Conservation (phyloP, 2,329 filamentous ascomycete species). For the Dactylellina parvicollis region DNA sequence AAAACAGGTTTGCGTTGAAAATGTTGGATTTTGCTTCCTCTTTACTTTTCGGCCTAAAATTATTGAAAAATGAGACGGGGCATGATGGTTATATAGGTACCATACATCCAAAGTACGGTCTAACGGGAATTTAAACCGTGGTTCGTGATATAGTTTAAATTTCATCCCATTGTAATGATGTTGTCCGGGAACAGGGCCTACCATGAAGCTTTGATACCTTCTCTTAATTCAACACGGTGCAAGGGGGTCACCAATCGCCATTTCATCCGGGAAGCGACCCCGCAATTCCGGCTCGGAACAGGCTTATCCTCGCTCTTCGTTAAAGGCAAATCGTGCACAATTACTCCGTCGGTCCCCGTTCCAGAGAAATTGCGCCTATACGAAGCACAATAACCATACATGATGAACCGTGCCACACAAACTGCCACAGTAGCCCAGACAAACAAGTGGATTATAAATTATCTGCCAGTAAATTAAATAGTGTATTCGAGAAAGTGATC, state of each 20-base stretch:
- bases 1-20: slow-evolving; percentile 10
- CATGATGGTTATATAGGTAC: too few species aligned
- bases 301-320: neutral
- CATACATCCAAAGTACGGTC: too few species aligned
- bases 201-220: neutral
- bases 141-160: slow-evolving; percentile 28
- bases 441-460: too few species aligned
- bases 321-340: slow-evolving; percentile 3
- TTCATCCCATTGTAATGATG: neutral
- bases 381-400: too few species aligned
- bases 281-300: slow-evolving; percentile 41
- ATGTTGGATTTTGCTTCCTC: slow-evolving; percentile 44
- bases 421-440: too few species aligned
- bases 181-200: neutral
- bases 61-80: neutral
- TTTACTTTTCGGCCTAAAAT: too few species aligned
- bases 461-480: too few species aligned
- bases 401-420: too few species aligned
- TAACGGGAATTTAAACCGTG: slow-evolving; percentile 20
- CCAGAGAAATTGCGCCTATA: neutral
- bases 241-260: slow-evolving; percentile 18
- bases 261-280: slow-evolving; percentile 53
- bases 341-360: slow-evolving; percentile 26
- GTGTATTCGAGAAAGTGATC: too few species aligned
- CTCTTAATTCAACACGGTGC: slow-evolving; percentile 18